These are phyloP conservation scores for Lasiosphaeriaceae sp. DNA, from an alignment of 495 filamentous ascomycete species.

Conservation along the genomic window DNA sequence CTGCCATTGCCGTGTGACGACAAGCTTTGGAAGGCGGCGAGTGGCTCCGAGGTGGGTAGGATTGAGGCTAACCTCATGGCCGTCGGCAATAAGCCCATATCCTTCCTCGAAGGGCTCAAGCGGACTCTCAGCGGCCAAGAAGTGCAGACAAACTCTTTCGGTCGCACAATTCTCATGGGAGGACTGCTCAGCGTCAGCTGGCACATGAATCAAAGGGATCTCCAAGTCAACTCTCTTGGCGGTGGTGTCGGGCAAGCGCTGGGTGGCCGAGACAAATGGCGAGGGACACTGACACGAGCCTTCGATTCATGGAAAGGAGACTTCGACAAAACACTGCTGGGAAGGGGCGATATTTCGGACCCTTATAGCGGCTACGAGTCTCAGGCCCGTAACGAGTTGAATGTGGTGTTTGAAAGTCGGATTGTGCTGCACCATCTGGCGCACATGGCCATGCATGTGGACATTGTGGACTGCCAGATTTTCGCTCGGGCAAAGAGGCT, in stretches of 20 bases:
- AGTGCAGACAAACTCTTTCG: constrained; percentile 91
- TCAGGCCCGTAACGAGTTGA: constrained; percentile 55
- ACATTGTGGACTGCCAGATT: constrained; percentile 96
- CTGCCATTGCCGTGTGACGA: constrained; percentile 93
- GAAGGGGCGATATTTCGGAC: constrained; percentile 39
- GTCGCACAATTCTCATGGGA: constrained; percentile 92
- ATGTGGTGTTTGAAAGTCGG: constrained; percentile 78
- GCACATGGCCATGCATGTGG: constrained; percentile 97
- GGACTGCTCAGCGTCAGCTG: constrained; percentile 90
- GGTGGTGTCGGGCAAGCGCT: constrained; percentile 69
- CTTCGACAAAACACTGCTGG: constrained; percentile 74
- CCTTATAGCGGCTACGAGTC: constrained; percentile 45
- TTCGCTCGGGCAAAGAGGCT: constrained; percentile 83
- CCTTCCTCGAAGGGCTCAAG: constrained; percentile 90
- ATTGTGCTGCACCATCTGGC: constrained; percentile 90
- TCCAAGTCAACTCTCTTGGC: constrained; percentile 86
- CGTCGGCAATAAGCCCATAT: constrained; percentile 79
- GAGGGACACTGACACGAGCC: constrained; percentile 77
- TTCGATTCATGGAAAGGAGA: constrained; percentile 95
- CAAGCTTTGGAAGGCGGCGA: constrained; percentile 87
- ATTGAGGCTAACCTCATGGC: constrained; percentile 79
- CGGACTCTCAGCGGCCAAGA: constrained; percentile 80
- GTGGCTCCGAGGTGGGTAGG: constrained; percentile 79
- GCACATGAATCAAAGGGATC: constrained; percentile 96
- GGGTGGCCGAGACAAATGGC: constrained; percentile 90